Evolutionary conservation across 495 filamentous ascomycete genomes (phyloP).

Genomic region (Barbatosphaeria neglecta): DNA sequence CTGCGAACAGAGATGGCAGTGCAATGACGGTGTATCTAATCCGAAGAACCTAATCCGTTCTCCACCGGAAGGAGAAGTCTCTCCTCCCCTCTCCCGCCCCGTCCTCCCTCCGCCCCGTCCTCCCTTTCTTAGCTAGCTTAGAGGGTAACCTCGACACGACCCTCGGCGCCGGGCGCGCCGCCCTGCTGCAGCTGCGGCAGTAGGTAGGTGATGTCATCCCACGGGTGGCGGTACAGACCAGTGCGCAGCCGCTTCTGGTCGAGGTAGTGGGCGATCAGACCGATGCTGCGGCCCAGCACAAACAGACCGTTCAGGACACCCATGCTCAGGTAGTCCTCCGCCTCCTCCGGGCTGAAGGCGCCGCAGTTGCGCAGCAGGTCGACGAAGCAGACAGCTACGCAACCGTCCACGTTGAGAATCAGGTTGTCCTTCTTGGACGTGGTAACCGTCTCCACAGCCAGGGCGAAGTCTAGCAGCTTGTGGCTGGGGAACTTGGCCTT

Average conservation of each 20-base stretch:
- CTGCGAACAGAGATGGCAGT: not conserved
- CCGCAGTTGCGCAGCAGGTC: slow-evolving; percentile 96
- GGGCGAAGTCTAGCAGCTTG: slow-evolving; percentile 96
- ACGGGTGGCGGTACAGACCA: slow-evolving; percentile 96
- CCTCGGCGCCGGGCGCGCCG: slow-evolving; percentile 64
- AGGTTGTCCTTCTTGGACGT: slow-evolving; percentile 99
- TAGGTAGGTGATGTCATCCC: slow-evolving; percentile 96
- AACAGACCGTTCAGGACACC: slow-evolving; percentile 99
- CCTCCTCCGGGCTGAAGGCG: slow-evolving; percentile 77
- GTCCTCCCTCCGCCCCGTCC: not conserved
- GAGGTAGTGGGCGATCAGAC: slow-evolving; percentile 98
- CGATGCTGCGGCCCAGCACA: slow-evolving; percentile 89
- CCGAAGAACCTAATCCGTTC: not conserved
- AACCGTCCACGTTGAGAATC: slow-evolving; percentile 97
- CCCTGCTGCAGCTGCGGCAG: slow-evolving; percentile 69
- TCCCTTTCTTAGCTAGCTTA: not conserved
- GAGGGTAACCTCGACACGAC: slow-evolving; percentile 71
- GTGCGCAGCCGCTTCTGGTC: slow-evolving; percentile 98
- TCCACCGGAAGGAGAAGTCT: no score
- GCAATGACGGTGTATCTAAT: not conserved
- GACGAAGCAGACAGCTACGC: slow-evolving; percentile 96
- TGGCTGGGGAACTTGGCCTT: slow-evolving; percentile 91
- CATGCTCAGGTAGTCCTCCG: slow-evolving; percentile 78
- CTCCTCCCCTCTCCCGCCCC: no score
- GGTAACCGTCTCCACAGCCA: slow-evolving; percentile 94